phyloP scores from a whole-genome alignment of 805 yeast species.

The Candida odintsovae region DNA sequence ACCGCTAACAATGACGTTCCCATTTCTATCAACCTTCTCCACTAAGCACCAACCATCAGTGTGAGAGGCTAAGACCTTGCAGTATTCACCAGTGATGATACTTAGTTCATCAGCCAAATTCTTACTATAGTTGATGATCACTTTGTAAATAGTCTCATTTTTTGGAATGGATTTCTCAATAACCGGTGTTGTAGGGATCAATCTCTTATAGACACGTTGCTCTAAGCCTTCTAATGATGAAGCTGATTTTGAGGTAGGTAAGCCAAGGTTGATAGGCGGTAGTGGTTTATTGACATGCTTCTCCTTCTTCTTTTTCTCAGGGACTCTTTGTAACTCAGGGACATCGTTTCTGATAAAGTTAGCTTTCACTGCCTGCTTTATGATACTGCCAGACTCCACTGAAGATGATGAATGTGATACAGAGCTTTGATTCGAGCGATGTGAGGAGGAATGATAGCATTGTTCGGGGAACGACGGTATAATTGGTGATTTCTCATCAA shows the following conservation, averaged over 20 bases:
- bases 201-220: constrained; percentile 12
- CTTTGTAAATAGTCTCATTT: constrained; percentile 17
- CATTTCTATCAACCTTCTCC: constrained; percentile 28
- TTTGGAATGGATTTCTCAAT: constrained; percentile 6
- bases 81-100: constrained; percentile 26
- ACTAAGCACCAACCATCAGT: constrained; percentile 41
- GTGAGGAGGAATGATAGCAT: constrained; percentile 4
- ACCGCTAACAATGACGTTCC: constrained; percentile 8
- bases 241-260: not conserved
- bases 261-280: constrained; percentile 12
- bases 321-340: constrained; percentile 14
- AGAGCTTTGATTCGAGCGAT: constrained; percentile 1
- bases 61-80: constrained; percentile 32
- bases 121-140: constrained; percentile 23
- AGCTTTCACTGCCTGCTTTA: constrained; percentile 11
- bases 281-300: constrained; percentile 14
- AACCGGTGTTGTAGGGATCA: constrained; percentile 17
- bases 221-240: constrained; percentile 17
- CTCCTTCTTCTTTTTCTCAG: not conserved
- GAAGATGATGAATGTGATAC: not conserved
- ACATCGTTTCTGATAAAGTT: constrained; percentile 5
- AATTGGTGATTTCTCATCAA: constrained; percentile 15
- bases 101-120: constrained; percentile 32
- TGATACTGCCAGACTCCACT: constrained; percentile 1
- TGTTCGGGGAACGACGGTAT: constrained; percentile 19